Evolutionary conservation across 257 asterid species (phyloP).

Genomic region (Scutellaria galericulata): DNA sequence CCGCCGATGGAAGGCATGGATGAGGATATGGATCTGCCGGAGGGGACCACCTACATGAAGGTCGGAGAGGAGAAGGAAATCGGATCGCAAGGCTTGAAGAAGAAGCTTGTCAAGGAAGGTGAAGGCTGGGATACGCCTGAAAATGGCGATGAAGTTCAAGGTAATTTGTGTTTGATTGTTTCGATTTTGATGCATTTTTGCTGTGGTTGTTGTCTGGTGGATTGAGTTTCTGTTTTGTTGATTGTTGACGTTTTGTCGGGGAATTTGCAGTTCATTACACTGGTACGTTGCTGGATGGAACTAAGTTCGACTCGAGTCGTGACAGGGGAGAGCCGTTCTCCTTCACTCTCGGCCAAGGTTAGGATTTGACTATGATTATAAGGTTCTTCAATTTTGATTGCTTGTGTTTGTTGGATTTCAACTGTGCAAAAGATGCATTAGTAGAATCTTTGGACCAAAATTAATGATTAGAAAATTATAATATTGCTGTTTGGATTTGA

Average conservation of each 20-base stretch:
- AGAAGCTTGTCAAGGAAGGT: constrained; percentile 76
- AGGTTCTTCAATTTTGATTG: neutral
- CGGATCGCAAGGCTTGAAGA: constrained; percentile 65
- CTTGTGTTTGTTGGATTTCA: neutral
- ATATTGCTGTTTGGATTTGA: neutral
- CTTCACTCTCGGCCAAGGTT: constrained; percentile 82
- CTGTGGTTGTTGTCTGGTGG: neutral
- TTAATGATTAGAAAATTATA: too few relatives aligned
- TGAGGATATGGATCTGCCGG: constrained; percentile 70
- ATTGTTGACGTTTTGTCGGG: constrained; percentile 17
- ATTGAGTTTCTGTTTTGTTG: neutral
- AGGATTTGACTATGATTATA: neutral
- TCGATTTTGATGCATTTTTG: neutral
- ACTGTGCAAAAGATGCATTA: too few relatives aligned
- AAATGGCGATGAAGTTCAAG: constrained; percentile 66
- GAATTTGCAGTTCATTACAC: constrained; percentile 63
- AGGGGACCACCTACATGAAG: constrained; percentile 52
- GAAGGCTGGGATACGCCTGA: constrained; percentile 75
- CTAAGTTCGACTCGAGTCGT: constrained; percentile 80
- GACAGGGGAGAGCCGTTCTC: constrained; percentile 63
- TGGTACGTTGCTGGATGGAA: constrained; percentile 72
- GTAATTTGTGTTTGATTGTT: constrained; percentile 33
- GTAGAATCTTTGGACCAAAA: neutral
- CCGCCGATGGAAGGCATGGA: constrained; percentile 56
- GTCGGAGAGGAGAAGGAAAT: constrained; percentile 82